Percentiles rank a stretch among this genome's conserved stretches.
Evolutionary conservation across 495 filamentous ascomycete species (phyloP).

Genomic region (Viridothelium virens): DNA sequence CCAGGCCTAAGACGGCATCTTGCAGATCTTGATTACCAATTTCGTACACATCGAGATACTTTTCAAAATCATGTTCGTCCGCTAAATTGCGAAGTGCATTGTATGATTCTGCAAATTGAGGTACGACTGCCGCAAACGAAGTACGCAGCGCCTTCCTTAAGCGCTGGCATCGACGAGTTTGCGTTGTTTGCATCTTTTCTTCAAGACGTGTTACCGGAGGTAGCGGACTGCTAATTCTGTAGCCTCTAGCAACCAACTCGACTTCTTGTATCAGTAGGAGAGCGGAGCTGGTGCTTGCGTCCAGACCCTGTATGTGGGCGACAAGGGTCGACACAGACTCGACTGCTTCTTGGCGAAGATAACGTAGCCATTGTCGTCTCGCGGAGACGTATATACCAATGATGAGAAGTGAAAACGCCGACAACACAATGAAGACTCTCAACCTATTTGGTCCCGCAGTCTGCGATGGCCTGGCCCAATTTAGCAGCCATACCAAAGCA

Average conservation of each 20-base stretch:
- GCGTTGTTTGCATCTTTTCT: conserved; percentile 35
- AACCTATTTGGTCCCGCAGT: conserved; percentile 44
- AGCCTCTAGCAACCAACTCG: conserved; percentile 88
- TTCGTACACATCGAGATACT: conserved; percentile 88
- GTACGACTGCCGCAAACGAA: conserved; percentile 60
- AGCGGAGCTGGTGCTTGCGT: conserved; percentile 69
- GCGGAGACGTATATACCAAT: conserved; percentile 61
- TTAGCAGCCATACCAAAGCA: conserved; percentile 61
- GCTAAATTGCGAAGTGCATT: conserved; percentile 60
- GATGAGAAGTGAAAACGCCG: conserved; percentile 49
- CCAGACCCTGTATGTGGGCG: conserved; percentile 69
- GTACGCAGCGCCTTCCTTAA: conserved; percentile 66
- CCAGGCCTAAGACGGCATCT: conserved; percentile 51
- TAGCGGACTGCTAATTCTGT: conserved; percentile 51
- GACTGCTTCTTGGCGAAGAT: conserved; percentile 68
- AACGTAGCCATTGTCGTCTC: conserved; percentile 76
- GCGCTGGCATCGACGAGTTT: conserved; percentile 68
- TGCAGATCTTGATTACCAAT: conserved; percentile 69
- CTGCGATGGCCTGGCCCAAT: conserved; percentile 53
- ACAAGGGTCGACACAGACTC: conserved; percentile 66
- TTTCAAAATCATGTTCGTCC: conserved; percentile 71
- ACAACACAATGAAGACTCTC: conserved; percentile 51
- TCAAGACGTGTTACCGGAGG: conserved; percentile 30
- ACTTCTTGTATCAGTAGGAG: conserved; percentile 91
- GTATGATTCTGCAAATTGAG: conserved; percentile 59